These are phyloP conservation scores for Collybia sp. DNA, from an alignment of 768 basidiomycete genomes.

Conservation along the genomic window DNA sequence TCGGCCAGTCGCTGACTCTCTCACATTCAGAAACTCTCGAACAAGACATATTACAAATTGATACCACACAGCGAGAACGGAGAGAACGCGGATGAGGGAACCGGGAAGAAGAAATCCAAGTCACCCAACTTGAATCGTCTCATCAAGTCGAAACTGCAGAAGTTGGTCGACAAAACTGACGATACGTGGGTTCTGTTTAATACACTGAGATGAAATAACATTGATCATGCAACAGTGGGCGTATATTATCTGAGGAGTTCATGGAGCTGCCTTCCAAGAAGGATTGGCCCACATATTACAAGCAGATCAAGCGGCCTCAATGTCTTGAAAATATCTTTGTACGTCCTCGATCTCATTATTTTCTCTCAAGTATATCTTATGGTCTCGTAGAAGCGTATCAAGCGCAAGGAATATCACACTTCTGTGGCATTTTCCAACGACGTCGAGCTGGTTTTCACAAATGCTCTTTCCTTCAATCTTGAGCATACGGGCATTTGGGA, in stretches of 20 bases:
- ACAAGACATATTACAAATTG: conserved; percentile 44
- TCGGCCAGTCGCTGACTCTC: conserved; percentile 1
- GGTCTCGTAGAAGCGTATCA: conserved; percentile 63
- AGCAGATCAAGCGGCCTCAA: conserved; percentile 72
- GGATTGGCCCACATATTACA: conserved; percentile 76
- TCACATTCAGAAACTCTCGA: conserved; percentile 39
- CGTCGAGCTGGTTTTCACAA: conserved; percentile 86
- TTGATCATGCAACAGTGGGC: conserved; percentile 43
- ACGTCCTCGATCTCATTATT: conserved; percentile 20
- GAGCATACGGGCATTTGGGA: conserved; percentile 84
- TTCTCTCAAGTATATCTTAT: conserved; percentile 6
- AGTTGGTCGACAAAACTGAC: conserved; percentile 69
- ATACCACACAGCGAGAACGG: conserved; percentile 34
- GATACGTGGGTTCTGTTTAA: conserved; percentile 45
- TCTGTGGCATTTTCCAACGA: conserved; percentile 76
- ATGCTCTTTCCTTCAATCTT: conserved; percentile 85
- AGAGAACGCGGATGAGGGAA: conserved; percentile 33
- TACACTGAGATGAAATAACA: not conserved
- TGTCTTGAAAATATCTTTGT: conserved; percentile 78
- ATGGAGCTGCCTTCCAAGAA: conserved; percentile 82
- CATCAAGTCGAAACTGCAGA: conserved; percentile 66
- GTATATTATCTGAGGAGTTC: conserved; percentile 67
- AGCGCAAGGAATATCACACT: conserved; percentile 71
- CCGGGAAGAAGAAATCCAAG: conserved; percentile 47
- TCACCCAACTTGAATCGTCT: conserved; percentile 59